Base-by-base conservation (phyloP, 2,329 filamentous ascomycete species). In the Colletotrichum cereale region DNA sequence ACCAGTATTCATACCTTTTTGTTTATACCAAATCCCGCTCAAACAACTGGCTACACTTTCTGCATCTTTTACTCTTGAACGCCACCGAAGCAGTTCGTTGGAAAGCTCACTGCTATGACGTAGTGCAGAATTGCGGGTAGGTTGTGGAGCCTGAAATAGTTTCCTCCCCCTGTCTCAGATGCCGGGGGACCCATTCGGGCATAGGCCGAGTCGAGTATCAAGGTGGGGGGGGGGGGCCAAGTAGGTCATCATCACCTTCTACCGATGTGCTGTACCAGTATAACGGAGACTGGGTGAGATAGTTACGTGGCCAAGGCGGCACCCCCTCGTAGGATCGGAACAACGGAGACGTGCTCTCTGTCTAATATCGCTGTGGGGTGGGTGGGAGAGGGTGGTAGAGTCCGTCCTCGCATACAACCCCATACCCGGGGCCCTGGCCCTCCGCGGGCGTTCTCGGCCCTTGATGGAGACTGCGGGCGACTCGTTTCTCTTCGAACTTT, bases 61-160 rank as follows among this genome's bases (percentile, higher is more conserved):
- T 14, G 34, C 21, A 26, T 4, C 26, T 12, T 52, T 18, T 16
- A 29, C 10, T 24, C 24, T 38, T n/a, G n/a, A n/a, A n/a, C n/a
- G n/a, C n/a, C n/a, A n/a, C n/a, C n/a, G 31, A 2, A 57, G 40
- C 14, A 42, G 48, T 48, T 11, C n/a, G 34, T 38, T 38, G 31
- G 2, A 12, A 38, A 38, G 26, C 42, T 34, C 31, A 24, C 31
- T n/a, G 34, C 21, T 8, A 61, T 71, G 67, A 71, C 67, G 67
- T 71, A 62, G 48, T 67, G 67, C 21, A 36, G 44, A 63, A 50
- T 18, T 18, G 26, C 56, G 12, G 48, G 50, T 61, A 50, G 48
- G 48, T 57, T 67, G 56, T 66, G 67, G 67, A 57, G 47, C 67
- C 64, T 40, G 42, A 36, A 61, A 24, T 34, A 14, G 29, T 26